Evolutionary conservation across 306 rosid species (phyloP), one percentile per base, ranked within the genome.

Genomic region (Urtica urens): DNA sequence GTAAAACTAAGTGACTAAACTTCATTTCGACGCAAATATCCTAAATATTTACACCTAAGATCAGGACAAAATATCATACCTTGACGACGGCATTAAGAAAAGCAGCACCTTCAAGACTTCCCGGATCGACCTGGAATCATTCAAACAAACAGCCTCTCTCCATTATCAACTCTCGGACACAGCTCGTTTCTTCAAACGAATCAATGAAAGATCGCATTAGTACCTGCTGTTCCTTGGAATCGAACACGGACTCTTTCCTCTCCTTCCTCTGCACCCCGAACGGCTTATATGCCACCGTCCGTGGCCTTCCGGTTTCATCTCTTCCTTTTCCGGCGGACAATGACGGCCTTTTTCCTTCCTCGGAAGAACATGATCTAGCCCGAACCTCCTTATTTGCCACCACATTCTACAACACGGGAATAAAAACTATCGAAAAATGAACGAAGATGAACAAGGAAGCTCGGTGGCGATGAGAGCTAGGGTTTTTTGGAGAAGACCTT

Each of bases 71-170:
- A 38, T n/a, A 11, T n/a, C 16, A 10, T 77, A 88, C 97, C 97
- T 88, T 88, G 35, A 88, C 96, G 42, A 88, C 96, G 24, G 96
- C 96, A 70, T 83, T 88, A 31, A 88, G 95, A 56, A 88, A 78
- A 68, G 64, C 73, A 4, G 78, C 64, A 57, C 68, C 93, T 55
- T 78, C 90, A 53, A 84, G 67, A 71, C 51, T 65, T 45, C 69
- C 77, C 7, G 80, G 51, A 72, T 84, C 84, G 62, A 39, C 78
- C 97, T 88, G 87, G 76, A 65, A 82, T 46, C 16, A 10, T 57
- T 33, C 24, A 63, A 54, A 59, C 46, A n/a, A 39, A 46, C 40
- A 10, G 40, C 3, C 15, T 28, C 33, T 28, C 33, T 4, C 33
- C 4, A 28, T 28, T 28, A 28, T 10, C 4, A 2, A 44, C 25